phyloP scores from a whole-genome alignment of 345 rosid species.

The Erucastrum elatum region DNA sequence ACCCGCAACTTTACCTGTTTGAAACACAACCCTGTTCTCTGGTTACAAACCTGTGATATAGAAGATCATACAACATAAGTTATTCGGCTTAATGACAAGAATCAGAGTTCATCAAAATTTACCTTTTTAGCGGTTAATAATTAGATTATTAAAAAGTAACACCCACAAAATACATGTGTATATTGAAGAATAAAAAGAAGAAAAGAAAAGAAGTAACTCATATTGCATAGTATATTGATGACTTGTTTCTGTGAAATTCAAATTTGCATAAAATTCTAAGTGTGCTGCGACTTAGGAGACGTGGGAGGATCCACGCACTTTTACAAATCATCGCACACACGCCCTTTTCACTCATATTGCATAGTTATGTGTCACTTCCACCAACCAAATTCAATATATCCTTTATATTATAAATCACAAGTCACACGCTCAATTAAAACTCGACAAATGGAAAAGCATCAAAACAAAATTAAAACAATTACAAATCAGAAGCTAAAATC shows the following conservation, averaged over 20 bases:
- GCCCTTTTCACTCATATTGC: constrained; percentile 18
- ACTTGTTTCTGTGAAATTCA: constrained; percentile 28
- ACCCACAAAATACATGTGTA: not conserved
- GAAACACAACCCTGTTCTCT: not conserved
- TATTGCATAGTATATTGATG: constrained; percentile 20
- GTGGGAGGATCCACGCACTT: constrained; percentile 40
- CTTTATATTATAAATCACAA: no score
- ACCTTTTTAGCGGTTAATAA: not conserved
- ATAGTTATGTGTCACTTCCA: constrained; percentile 37
- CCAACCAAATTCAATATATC: constrained; percentile 29
- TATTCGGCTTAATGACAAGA: not conserved
- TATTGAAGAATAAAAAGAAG: not conserved
- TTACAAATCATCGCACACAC: constrained; percentile 25
- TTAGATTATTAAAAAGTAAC: not conserved
- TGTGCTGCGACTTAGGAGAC: constrained; percentile 37
- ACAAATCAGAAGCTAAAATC: no score
- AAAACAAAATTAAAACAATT: no score
- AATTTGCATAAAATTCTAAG: constrained; percentile 35
- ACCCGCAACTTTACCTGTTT: not conserved
- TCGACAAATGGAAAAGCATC: no score
- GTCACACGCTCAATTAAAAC: no score
- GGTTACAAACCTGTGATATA: no score
- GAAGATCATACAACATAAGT: no score
- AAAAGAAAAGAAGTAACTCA: constrained; percentile 3
- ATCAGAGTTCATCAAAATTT: not conserved